phyloP scores from a whole-genome alignment of 2,329 filamentous ascomycete genomes.

The Huntiella abstrusa region DNA sequence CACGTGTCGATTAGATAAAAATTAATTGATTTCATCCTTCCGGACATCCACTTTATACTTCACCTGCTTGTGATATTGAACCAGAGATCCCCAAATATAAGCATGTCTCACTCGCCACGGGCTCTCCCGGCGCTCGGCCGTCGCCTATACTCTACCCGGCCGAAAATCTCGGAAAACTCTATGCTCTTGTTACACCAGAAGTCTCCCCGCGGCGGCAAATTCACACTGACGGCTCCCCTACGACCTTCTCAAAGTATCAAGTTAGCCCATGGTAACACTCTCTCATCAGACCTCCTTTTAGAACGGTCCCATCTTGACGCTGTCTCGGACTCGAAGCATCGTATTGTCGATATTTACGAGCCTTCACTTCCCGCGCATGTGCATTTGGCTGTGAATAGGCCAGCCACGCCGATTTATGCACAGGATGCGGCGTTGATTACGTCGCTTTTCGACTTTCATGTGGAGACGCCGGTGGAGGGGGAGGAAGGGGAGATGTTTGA shows the following conservation, averaged over 20 bases:
- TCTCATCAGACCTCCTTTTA: slow-evolving; percentile 40
- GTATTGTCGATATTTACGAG: slow-evolving; percentile 36
- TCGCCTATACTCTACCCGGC: too few relatives aligned
- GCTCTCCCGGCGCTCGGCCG: too few relatives aligned
- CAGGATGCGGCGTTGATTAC: slow-evolving; percentile 59
- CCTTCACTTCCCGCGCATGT: slow-evolving; percentile 60
- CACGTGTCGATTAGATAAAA: slow-evolving; percentile 10
- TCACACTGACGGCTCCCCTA: slow-evolving; percentile 22
- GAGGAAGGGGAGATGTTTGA: slow-evolving; percentile 34
- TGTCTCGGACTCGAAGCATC: slow-evolving; percentile 32
- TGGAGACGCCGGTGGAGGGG: slow-evolving; percentile 16
- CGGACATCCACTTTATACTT: too few relatives aligned
- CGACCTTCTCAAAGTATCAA: slow-evolving; percentile 17
- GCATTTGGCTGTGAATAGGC: slow-evolving; percentile 36
- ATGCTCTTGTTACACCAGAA: slow-evolving; percentile 23
- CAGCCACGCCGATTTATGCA: slow-evolving; percentile 62
- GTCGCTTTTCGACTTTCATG: slow-evolving; percentile 56
- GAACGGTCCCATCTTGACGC: slow-evolving; percentile 39
- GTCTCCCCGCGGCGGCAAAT: slow-evolving; percentile 18
- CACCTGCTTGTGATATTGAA: too few relatives aligned
- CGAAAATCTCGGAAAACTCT: neutral
- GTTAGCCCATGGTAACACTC: slow-evolving; percentile 25
- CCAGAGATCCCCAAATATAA: too few relatives aligned
- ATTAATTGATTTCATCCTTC: slow-evolving; percentile 1
- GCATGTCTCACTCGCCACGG: too few relatives aligned